A percentile compares a stretch with the other conserved stretches of the same genome.
Evolutionary conservation across 2,329 filamentous ascomycete genomes (phyloP).

Genomic region (Huntiella decipiens): DNA sequence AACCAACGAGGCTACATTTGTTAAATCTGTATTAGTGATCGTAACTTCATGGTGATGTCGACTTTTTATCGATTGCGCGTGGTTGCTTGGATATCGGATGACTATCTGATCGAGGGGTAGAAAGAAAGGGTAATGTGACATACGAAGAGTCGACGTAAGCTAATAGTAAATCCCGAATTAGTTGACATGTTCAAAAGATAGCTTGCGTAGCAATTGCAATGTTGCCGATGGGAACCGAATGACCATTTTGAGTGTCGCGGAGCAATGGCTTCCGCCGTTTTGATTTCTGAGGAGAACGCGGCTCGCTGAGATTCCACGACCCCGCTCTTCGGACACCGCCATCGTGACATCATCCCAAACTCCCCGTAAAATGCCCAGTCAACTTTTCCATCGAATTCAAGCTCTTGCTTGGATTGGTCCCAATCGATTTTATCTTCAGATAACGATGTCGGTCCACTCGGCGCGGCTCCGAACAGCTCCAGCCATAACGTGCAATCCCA

Average conservation of each 20-base stretch:
- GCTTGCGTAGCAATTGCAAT: neutral
- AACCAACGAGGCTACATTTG: constrained; percentile 51
- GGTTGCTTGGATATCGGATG: neutral
- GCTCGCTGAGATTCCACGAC: no score
- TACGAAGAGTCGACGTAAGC: constrained; percentile 35
- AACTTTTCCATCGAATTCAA: neutral
- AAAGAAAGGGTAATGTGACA: constrained; percentile 11
- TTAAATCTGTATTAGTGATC: constrained; percentile 12
- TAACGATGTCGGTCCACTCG: neutral
- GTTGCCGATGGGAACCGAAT: neutral
- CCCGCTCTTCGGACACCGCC: neutral
- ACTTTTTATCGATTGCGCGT: no score
- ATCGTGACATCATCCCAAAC: neutral
- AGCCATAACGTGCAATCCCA: neutral
- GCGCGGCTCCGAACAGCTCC: neutral
- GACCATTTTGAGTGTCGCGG: neutral
- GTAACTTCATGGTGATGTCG: neutral
- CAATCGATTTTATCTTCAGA: no score
- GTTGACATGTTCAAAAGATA: constrained; percentile 4
- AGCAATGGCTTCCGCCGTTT: neutral
- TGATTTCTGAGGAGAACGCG: neutral
- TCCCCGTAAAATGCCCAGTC: neutral
- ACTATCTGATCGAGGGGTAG: neutral
- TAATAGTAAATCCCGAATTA: constrained; percentile 18
- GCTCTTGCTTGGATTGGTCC: neutral